phyloP scores from a whole-genome alignment of 73 alveolate genomes.

The Halteria grandinella region DNA sequence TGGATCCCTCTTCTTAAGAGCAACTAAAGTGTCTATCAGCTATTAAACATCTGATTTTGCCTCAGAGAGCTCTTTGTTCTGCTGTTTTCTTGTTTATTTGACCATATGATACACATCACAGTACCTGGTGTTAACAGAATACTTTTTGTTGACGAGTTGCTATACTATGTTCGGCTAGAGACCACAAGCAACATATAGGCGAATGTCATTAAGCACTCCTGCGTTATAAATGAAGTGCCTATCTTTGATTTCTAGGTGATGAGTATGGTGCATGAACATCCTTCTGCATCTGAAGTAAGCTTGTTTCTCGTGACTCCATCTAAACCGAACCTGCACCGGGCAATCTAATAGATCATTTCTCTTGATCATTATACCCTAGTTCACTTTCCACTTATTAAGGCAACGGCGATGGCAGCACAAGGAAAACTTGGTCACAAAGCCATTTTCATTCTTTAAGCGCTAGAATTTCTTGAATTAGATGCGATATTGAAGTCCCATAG shows the following conservation, averaged over 20 bases:
- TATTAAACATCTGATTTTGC: slow-evolving; percentile 43
- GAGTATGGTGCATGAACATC: slow-evolving; percentile 53
- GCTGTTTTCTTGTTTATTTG: slow-evolving; percentile 36
- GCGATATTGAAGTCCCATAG: too few species aligned
- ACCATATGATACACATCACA: slow-evolving; percentile 56
- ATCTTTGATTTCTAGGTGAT: slow-evolving; percentile 56
- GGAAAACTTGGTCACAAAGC: too few species aligned
- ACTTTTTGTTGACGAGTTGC: slow-evolving; percentile 38
- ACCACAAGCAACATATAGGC: slow-evolving; percentile 46
- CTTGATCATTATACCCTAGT: too few species aligned
- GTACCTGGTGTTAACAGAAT: slow-evolving; percentile 45
- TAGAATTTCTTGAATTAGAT: too few species aligned
- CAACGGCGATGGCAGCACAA: too few species aligned
- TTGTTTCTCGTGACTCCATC: slow-evolving; percentile 48
- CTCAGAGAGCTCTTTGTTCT: slow-evolving; percentile 9
- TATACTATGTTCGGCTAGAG: slow-evolving; percentile 21
- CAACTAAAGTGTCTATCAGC: slow-evolving; percentile 52
- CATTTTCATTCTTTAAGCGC: too few species aligned
- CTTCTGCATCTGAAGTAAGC: slow-evolving; percentile 46
- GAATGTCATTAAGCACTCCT: slow-evolving; percentile 50
- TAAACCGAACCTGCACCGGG: slow-evolving; percentile 57
- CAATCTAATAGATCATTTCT: too few species aligned
- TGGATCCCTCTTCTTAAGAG: slow-evolving; percentile 31
- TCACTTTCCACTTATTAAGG: too few species aligned
- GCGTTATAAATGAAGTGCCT: slow-evolving; percentile 58